Evolutionary conservation across 371 early-diverging fungal species (phyloP).

Genomic region (Nematocida sp.): DNA sequence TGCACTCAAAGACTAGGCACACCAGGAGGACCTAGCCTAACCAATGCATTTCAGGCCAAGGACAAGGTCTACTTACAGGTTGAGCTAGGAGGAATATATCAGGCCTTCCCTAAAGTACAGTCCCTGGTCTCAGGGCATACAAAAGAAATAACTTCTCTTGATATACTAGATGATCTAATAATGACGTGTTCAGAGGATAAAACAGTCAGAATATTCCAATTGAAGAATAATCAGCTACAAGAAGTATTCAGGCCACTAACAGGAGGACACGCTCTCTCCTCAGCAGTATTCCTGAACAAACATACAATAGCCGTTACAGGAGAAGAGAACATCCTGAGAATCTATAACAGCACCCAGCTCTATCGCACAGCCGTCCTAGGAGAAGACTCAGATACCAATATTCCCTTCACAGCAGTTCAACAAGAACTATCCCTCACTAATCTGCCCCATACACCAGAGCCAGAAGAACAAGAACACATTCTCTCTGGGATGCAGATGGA

Average conservation of each 20-base stretch:
- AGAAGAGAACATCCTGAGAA: conserved; percentile 13
- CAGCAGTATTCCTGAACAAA: background rate
- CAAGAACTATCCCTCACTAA: conserved; percentile 36
- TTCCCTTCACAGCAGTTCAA: conserved; percentile 13
- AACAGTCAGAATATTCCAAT: conserved; percentile 1
- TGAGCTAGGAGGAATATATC: background rate
- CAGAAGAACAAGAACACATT: background rate
- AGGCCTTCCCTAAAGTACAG: background rate
- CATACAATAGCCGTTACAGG: background rate
- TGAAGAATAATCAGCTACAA: background rate
- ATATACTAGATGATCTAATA: background rate
- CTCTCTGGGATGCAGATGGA: background rate
- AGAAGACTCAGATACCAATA: background rate
- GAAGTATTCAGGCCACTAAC: conserved; percentile 15
- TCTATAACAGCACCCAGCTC: conserved; percentile 7
- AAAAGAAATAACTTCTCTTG: background rate
- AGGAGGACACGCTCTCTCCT: background rate
- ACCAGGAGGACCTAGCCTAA: background rate
- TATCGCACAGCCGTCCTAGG: background rate
- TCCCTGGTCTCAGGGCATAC: background rate
- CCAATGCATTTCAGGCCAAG: background rate
- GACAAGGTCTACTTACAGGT: background rate
- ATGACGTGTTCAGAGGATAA: background rate
- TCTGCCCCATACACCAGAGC: background rate
- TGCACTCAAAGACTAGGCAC: background rate